phyloP scores from a whole-genome alignment of 2,329 filamentous ascomycete genomes.

The Colletotrichum navitas region DNA sequence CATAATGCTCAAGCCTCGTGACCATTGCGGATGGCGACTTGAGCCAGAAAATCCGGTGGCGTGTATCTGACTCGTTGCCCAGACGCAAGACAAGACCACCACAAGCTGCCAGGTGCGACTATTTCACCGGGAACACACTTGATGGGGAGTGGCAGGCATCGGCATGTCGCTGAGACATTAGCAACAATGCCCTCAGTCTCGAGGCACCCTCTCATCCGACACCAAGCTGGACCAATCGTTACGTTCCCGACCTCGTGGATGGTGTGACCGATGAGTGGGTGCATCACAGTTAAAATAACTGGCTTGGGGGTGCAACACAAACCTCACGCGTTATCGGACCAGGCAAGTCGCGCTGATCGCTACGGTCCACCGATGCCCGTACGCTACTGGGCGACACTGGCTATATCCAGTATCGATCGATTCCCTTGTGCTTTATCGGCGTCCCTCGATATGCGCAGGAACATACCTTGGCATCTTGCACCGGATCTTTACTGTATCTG shows the following conservation, averaged over 20 bases:
- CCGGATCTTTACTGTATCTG: conserved; percentile 39
- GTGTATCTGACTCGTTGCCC: background rate
- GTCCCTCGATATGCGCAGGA: conserved; percentile 26
- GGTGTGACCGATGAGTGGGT: conserved; percentile 36
- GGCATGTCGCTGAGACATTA: conserved; percentile 18
- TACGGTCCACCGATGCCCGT: conserved; percentile 8
- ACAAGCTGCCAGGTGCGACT: conserved; percentile 10
- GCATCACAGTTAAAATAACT: conserved; percentile 40
- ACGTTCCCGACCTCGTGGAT: conserved; percentile 35
- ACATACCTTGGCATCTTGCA: conserved; percentile 25
- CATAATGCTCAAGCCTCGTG: background rate
- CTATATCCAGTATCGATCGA: conserved; percentile 9
- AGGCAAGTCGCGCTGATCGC: conserved; percentile 23
- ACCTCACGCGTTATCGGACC: conserved; percentile 45
- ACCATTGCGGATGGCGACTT: background rate
- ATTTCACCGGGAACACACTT: conserved; percentile 9
- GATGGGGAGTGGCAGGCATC: background rate
- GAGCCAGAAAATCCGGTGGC: background rate
- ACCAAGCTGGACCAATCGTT: conserved; percentile 19
- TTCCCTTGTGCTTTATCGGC: conserved; percentile 17
- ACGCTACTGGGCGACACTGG: conserved; percentile 14
- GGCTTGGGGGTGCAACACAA: conserved; percentile 47
- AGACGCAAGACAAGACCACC: conserved; percentile 3
- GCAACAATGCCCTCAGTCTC: conserved; percentile 11
- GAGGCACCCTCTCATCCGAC: conserved; percentile 10